Evolutionary conservation across 2,329 filamentous ascomycete species (phyloP).

Genomic region (Pseudomassariella vexata): DNA sequence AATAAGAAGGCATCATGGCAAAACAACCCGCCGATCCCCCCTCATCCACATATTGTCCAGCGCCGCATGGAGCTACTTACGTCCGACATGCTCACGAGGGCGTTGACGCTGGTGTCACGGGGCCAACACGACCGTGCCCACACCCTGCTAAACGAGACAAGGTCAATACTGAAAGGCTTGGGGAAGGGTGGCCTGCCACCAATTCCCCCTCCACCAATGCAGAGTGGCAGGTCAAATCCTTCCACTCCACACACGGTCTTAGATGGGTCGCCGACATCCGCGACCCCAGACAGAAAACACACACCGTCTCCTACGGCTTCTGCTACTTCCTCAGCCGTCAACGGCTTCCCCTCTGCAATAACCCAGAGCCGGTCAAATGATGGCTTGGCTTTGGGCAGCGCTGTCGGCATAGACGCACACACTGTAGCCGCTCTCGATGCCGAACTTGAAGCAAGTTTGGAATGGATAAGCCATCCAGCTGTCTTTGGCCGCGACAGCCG

Average conservation of each 20-base stretch:
- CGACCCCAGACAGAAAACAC: slow-evolving; percentile 49
- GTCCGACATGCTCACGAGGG: slow-evolving; percentile 93
- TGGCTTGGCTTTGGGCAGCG: slow-evolving; percentile 47
- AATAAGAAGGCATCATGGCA: slow-evolving; percentile 61
- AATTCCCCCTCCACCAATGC: slow-evolving; percentile 39
- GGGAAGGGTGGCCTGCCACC: slow-evolving; percentile 93
- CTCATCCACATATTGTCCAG: slow-evolving; percentile 91
- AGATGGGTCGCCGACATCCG: slow-evolving; percentile 37
- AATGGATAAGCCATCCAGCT: slow-evolving; percentile 97
- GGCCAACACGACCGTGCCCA: slow-evolving; percentile 92
- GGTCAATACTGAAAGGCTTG: slow-evolving; percentile 90
- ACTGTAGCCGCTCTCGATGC: slow-evolving; percentile 85
- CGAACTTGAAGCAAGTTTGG: slow-evolving; percentile 82
- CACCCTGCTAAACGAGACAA: slow-evolving; percentile 86
- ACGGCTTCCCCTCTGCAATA: slow-evolving; percentile 34
- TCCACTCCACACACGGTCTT: slow-evolving; percentile 42
- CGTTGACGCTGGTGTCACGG: slow-evolving; percentile 81
- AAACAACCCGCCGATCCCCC: slow-evolving; percentile 76
- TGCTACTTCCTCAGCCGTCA: slow-evolving; percentile 33
- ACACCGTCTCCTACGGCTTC: slow-evolving; percentile 50
- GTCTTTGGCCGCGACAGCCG: slow-evolving; percentile 91
- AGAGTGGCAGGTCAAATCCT: slow-evolving; percentile 33
- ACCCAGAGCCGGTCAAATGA: slow-evolving; percentile 50
- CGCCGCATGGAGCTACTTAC: slow-evolving; percentile 95
- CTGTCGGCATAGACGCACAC: slow-evolving; percentile 71